Evolutionary conservation across 169 alveolate species (phyloP).

Genomic region (Eimeria acervulina): DNA sequence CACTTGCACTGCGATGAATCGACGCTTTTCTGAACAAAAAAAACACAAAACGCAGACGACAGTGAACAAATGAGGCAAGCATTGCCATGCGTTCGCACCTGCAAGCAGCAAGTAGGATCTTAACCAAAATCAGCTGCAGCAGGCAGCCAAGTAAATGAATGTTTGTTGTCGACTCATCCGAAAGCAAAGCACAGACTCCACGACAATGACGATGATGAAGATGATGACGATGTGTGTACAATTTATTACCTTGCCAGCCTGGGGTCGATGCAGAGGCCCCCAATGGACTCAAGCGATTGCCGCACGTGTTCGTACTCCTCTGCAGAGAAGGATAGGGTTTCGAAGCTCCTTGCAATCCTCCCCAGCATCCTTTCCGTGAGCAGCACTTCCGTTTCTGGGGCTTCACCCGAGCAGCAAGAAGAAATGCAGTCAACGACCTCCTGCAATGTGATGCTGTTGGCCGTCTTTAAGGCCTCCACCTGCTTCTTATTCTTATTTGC

Average conservation of each 20-base stretch:
- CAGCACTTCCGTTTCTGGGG: constrained; percentile 67
- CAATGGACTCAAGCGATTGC: constrained; percentile 36
- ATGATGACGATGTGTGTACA: neutral
- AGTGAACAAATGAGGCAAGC: neutral
- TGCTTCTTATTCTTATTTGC: constrained; percentile 27
- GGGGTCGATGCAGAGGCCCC: constrained; percentile 34
- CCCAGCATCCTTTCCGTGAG: constrained; percentile 66
- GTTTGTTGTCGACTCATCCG: no score
- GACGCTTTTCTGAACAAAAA: constrained; percentile 30
- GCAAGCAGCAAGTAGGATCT: neutral
- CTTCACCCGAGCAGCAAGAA: constrained; percentile 70
- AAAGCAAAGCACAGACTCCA: neutral
- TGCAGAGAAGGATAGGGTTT: neutral
- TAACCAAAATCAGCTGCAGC: neutral
- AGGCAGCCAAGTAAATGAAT: no score
- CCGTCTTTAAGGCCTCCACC: constrained; percentile 53
- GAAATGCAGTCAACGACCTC: constrained; percentile 58
- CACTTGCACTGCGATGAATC: constrained; percentile 50
- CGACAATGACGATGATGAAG: neutral
- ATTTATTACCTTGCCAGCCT: constrained; percentile 1
- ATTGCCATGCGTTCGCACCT: neutral
- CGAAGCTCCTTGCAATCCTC: constrained; percentile 64
- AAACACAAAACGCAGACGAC: neutral
- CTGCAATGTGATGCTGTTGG: constrained; percentile 51
- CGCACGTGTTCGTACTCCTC: constrained; percentile 59